Conservation (phyloP, 1,139 yeast genomes). For the Candida glucosophila region DNA sequence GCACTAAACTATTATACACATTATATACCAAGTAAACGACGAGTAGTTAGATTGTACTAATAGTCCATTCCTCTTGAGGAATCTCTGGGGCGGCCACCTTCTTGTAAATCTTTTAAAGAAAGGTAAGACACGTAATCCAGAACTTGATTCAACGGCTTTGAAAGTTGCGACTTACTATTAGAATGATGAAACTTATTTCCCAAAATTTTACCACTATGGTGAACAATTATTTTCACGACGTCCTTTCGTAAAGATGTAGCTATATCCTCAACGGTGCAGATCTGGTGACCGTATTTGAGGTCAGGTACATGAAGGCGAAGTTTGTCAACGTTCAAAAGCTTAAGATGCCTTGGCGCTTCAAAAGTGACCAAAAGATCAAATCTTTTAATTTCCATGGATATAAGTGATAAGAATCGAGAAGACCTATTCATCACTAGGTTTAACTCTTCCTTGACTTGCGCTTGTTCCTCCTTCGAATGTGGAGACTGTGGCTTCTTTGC, state of each 20-base stretch:
- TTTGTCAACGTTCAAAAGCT: conserved; percentile 64
- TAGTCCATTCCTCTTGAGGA: too few species aligned
- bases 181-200: conserved; percentile 60
- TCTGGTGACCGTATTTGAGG: conserved; percentile 54
- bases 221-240: conserved; percentile 56
- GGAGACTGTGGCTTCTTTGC: neutral
- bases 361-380: conserved; percentile 59
- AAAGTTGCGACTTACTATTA: conserved; percentile 16
- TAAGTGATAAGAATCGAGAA: conserved; percentile 55
- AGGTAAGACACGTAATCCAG: conserved; percentile 29
- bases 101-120: conserved; percentile 33
- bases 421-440: conserved; percentile 59
- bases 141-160: conserved; percentile 38
- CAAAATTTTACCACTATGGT: conserved; percentile 71
- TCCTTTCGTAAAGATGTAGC: conserved; percentile 58
- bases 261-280: conserved; percentile 77
- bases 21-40: too few species aligned
- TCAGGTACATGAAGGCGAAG: conserved; percentile 58
- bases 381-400: conserved; percentile 46
- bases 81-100: conserved; percentile 19
- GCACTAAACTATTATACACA: too few species aligned
- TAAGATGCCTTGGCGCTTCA: conserved; percentile 62
- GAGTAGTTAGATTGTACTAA: too few species aligned
- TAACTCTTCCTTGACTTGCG: conserved; percentile 20
- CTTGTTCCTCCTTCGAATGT: neutral